A percentile compares a stretch with the other conserved stretches of the same genome.
phyloP scores from a whole-genome alignment of 78 protist genomes.

The Dictyostelium purpureum region DNA sequence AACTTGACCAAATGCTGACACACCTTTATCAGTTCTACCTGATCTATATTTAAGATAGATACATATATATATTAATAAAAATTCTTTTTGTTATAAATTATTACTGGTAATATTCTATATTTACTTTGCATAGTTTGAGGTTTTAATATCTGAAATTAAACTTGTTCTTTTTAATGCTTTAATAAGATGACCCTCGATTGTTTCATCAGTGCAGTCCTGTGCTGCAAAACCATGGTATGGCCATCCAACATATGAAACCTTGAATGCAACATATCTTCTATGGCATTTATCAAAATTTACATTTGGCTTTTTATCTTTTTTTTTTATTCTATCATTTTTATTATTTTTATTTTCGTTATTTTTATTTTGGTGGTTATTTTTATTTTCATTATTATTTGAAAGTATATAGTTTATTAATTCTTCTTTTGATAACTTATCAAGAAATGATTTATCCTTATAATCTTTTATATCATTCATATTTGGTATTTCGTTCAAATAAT shows the following conservation, averaged over 20 bases:
- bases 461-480: too few relatives aligned
- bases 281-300: conserved; percentile 46
- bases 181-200: conserved; percentile 66
- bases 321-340: background rate
- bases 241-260: conserved; percentile 70
- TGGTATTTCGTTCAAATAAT: too few relatives aligned
- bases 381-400: too few relatives aligned
- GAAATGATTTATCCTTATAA: background rate
- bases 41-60: conserved; percentile 25
- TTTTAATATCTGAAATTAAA: conserved; percentile 51
- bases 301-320: background rate
- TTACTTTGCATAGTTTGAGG: conserved; percentile 54
- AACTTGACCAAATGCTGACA: conserved; percentile 78
- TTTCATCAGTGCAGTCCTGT: conserved; percentile 59
- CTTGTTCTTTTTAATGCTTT: conserved; percentile 55
- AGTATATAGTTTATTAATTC: conserved; percentile 3
- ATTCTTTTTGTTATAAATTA: background rate
- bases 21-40: conserved; percentile 86
- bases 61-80: background rate
- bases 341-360: background rate
- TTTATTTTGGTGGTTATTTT: background rate
- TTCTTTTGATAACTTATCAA: background rate
- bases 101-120: background rate
- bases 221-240: conserved; percentile 73
- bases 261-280: conserved; percentile 62